These are phyloP conservation scores for Xylaria arbuscula DNA, from an alignment of 2,329 filamentous ascomycete species.

Conservation along the genomic window DNA sequence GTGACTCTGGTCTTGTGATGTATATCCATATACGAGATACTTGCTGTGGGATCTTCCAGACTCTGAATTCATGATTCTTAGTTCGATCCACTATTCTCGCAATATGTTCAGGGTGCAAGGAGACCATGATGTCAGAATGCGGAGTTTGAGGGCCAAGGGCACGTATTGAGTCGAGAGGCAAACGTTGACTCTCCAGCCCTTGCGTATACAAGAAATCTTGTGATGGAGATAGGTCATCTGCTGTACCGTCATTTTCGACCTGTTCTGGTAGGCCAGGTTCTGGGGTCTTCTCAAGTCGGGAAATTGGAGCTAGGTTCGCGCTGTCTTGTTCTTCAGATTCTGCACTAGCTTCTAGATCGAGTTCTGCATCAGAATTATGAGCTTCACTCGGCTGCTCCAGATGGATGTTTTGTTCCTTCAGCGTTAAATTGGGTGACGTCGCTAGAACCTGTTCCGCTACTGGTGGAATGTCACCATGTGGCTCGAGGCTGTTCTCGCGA, in stretches of 20 bases:
- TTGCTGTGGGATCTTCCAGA: constrained; percentile 64
- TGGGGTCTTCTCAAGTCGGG: constrained; percentile 34
- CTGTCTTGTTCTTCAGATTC: constrained; percentile 16
- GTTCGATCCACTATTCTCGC: constrained; percentile 60
- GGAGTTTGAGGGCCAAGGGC: constrained; percentile 55
- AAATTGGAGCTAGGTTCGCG: constrained; percentile 4
- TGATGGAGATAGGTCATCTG: constrained; percentile 11
- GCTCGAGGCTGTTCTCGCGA: constrained; percentile 20
- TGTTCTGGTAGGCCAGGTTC: constrained; percentile 30
- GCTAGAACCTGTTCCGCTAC: background rate
- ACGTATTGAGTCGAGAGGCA: constrained; percentile 48
- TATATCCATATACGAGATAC: constrained; percentile 74
- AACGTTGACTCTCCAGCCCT: constrained; percentile 49
- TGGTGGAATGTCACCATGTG: background rate
- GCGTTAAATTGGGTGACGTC: background rate
- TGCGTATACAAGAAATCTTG: constrained; percentile 45
- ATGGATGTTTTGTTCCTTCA: background rate
- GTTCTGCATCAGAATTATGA: background rate
- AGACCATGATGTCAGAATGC: constrained; percentile 57
- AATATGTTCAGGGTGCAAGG: constrained; percentile 69
- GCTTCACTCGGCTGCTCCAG: background rate
- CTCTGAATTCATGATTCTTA: constrained; percentile 66
- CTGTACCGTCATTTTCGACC: constrained; percentile 27
- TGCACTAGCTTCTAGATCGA: background rate
- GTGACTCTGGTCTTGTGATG: constrained; percentile 57